These are phyloP conservation scores for Datura wrightii DNA, from an alignment of 257 asterid species.

Conservation along the genomic window DNA sequence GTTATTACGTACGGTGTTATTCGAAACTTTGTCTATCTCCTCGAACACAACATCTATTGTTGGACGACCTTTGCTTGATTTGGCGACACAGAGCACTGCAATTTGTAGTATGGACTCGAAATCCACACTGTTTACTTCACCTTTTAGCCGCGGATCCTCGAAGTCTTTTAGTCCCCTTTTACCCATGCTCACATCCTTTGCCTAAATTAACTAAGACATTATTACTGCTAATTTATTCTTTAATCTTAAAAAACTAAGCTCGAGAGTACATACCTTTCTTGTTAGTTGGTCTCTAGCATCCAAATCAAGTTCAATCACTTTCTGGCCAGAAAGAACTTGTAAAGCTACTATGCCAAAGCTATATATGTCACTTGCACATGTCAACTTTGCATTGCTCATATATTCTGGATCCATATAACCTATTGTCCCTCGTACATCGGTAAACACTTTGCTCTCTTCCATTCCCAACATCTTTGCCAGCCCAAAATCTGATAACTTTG, in stretches of 20 bases:
- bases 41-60: slow-evolving; percentile 64
- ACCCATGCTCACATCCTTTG: slow-evolving; percentile 76
- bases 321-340: slow-evolving; percentile 79
- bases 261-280: slow-evolving; percentile 57
- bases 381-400: slow-evolving; percentile 86
- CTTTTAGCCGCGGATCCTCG: slow-evolving; percentile 63
- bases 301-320: slow-evolving; percentile 74
- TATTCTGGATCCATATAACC: slow-evolving; percentile 95
- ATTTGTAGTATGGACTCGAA: slow-evolving; percentile 76
- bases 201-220: slow-evolving; percentile 45
- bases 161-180: slow-evolving; percentile 69
- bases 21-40: slow-evolving; percentile 75
- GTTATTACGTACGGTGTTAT: slow-evolving; percentile 50
- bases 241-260: not conserved
- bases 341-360: slow-evolving; percentile 82
- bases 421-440: slow-evolving; percentile 83
- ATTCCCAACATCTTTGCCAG: slow-evolving; percentile 72
- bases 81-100: slow-evolving; percentile 78
- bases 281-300: slow-evolving; percentile 83
- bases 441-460: slow-evolving; percentile 80
- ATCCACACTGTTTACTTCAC: slow-evolving; percentile 55
- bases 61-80: slow-evolving; percentile 81
- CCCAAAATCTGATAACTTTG: slow-evolving; percentile 88
- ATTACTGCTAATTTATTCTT: not conserved
- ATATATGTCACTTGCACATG: slow-evolving; percentile 82